Evolutionary conservation across 1,139 yeast genomes (phyloP).

Genomic region (Geotrichum restrictum): DNA sequence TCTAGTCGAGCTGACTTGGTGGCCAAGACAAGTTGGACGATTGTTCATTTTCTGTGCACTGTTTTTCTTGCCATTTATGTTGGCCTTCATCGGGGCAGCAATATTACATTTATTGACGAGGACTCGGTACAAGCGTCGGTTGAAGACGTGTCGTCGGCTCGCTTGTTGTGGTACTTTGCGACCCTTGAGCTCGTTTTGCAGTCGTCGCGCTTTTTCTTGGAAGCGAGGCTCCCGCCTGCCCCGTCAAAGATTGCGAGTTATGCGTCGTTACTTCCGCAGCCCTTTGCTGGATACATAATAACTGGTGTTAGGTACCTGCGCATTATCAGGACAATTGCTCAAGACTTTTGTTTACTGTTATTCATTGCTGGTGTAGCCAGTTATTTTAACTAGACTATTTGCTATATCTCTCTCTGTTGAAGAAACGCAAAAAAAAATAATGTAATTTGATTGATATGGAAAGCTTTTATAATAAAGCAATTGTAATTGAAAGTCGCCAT

Average conservation of each 20-base stretch:
- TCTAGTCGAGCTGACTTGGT: constrained; percentile 4
- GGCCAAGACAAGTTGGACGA: constrained; percentile 15
- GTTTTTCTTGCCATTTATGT: constrained; percentile 13
- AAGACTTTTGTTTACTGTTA: constrained; percentile 34
- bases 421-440: background rate
- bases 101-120: background rate
- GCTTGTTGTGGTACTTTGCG: constrained; percentile 33
- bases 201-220: constrained; percentile 35
- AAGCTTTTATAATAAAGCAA: background rate
- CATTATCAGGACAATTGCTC: constrained; percentile 29
- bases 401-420: background rate
- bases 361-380: constrained; percentile 32
- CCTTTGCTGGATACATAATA: constrained; percentile 31
- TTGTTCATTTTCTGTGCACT: constrained; percentile 13
- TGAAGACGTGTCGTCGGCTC: constrained; percentile 1
- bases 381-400: constrained; percentile 3
- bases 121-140: constrained; percentile 7
- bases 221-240: constrained; percentile 32
- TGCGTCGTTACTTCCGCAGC: constrained; percentile 34
- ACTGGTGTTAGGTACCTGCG: constrained; percentile 32
- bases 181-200: constrained; percentile 35
- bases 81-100: constrained; percentile 13
- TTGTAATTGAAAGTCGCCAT: no score
- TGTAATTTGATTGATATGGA: background rate
- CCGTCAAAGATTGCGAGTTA: constrained; percentile 29